Conservation (phyloP, 176 grass and related monocot species). For the Triticum turgidum region DNA sequence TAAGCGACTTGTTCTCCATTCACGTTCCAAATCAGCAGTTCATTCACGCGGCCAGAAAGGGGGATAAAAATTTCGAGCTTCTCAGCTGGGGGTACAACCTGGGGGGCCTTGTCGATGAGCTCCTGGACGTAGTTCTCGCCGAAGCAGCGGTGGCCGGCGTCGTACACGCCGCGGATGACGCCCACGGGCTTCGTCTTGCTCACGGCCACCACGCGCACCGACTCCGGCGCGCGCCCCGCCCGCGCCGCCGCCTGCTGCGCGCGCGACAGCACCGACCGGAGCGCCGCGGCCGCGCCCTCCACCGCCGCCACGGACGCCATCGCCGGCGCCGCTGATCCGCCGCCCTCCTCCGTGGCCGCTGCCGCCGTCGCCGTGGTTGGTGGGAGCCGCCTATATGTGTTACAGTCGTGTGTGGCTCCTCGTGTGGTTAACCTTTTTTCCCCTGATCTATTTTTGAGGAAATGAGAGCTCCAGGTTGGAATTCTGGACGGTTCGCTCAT, state of each 20-base stretch:
- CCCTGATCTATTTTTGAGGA: neutral
- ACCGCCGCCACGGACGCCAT: constrained; percentile 51
- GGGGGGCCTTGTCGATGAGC: constrained; percentile 86
- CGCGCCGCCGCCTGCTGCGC: constrained; percentile 72
- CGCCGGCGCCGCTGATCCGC: constrained; percentile 17
- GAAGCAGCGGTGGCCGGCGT: constrained; percentile 80
- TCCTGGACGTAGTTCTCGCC: constrained; percentile 97
- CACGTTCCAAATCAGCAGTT: neutral
- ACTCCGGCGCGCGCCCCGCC: constrained; percentile 41
- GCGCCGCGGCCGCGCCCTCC: constrained; percentile 52
- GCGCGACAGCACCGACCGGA: constrained; percentile 66
- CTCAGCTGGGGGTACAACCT: constrained; percentile 22
- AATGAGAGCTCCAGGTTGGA: too few relatives aligned
- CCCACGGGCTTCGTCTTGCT: constrained; percentile 83
- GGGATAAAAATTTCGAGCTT: neutral
- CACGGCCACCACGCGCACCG: constrained; percentile 72
- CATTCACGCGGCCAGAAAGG: neutral
- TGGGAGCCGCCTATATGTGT: neutral
- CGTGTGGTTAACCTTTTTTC: neutral
- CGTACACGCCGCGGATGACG: constrained; percentile 62
- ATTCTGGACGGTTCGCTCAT: too few relatives aligned
- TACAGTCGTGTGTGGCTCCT: neutral
- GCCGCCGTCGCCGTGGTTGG: constrained; percentile 16
- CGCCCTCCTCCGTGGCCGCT: constrained; percentile 20
- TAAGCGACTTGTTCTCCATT: neutral